These are phyloP conservation scores for Stellera chamaejasme DNA, from an alignment of 345 rosid species.

Conservation along the genomic window DNA sequence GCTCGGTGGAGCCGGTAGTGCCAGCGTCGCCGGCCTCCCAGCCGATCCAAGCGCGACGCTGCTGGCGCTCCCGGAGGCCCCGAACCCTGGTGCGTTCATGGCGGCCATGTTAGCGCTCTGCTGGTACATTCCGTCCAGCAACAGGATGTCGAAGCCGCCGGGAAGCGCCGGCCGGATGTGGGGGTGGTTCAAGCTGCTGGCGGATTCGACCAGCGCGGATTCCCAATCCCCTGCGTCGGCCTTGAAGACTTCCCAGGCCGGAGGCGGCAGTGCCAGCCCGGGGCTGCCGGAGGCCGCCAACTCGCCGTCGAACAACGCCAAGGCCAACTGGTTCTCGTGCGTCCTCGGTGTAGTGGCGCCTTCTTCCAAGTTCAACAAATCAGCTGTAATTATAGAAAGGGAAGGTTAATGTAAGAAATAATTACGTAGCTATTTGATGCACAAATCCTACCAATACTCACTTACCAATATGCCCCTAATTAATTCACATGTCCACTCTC, in stretches of 20 bases:
- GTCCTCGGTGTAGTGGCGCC: constrained; percentile 23
- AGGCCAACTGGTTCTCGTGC: constrained; percentile 39
- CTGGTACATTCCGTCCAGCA: constrained; percentile 34
- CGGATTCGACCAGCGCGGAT: constrained; percentile 58
- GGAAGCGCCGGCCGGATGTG: constrained; percentile 24
- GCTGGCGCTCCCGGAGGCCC: constrained; percentile 53
- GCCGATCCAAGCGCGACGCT: constrained; percentile 47
- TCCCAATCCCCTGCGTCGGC: constrained; percentile 60
- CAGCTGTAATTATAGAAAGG: constrained; percentile 13
- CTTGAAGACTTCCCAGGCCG: constrained; percentile 59
- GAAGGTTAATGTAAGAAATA: too few species aligned
- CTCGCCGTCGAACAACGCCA: constrained; percentile 59
- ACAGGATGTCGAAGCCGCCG: constrained; percentile 30
- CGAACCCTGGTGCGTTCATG: constrained; percentile 15
- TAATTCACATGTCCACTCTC: too few species aligned
- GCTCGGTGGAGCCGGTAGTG: constrained; percentile 37
- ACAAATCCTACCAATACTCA: too few species aligned
- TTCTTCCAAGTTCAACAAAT: constrained; percentile 52
- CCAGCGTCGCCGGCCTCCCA: constrained; percentile 56
- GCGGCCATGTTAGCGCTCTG: constrained; percentile 20
- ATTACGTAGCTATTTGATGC: too few species aligned
- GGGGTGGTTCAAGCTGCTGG: constrained; percentile 30
- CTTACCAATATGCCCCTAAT: too few species aligned
- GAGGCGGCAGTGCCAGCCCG: not conserved
- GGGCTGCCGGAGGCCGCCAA: constrained; percentile 9